These are phyloP conservation scores for Anthracocystis panici-leucophaei DNA, from an alignment of 1,284 basidiomycete genomes.

Conservation along the genomic window DNA sequence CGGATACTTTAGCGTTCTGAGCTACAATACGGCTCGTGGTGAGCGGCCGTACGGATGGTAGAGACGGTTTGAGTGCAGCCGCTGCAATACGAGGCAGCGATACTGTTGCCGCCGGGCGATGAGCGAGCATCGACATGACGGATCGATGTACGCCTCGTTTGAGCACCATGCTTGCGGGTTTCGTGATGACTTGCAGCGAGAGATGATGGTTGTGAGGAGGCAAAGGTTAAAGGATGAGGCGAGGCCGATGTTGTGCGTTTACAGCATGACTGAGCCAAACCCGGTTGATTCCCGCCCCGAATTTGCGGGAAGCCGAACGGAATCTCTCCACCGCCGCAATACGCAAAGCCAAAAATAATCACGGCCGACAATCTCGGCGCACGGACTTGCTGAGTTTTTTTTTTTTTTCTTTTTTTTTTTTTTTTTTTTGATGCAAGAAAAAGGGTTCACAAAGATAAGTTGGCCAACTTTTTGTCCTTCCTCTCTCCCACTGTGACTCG, in stretches of 20 bases:
- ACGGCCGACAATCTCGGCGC: background rate
- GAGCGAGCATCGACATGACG: slow-evolving; percentile 6
- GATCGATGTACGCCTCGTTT: slow-evolving; percentile 13
- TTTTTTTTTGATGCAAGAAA: background rate
- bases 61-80: background rate
- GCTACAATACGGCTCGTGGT: background rate
- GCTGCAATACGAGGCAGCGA: background rate
- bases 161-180: slow-evolving; percentile 13
- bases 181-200: too few species aligned
- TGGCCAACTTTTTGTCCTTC: background rate
- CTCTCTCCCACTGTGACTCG: slow-evolving; percentile 2
- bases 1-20: slow-evolving; percentile 9
- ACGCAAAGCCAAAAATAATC: background rate
- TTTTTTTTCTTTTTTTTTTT: too few species aligned
- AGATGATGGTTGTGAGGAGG: background rate
- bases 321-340: background rate
- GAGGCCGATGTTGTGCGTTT: background rate
- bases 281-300: background rate
- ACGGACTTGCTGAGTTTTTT: background rate
- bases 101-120: background rate
- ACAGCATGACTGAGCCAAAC: background rate
- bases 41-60: background rate
- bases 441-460: background rate
- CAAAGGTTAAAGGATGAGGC: background rate
- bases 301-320: too few species aligned